Conservation (phyloP, 768 basidiomycete genomes). For the Suillus cothurnatus region DNA sequence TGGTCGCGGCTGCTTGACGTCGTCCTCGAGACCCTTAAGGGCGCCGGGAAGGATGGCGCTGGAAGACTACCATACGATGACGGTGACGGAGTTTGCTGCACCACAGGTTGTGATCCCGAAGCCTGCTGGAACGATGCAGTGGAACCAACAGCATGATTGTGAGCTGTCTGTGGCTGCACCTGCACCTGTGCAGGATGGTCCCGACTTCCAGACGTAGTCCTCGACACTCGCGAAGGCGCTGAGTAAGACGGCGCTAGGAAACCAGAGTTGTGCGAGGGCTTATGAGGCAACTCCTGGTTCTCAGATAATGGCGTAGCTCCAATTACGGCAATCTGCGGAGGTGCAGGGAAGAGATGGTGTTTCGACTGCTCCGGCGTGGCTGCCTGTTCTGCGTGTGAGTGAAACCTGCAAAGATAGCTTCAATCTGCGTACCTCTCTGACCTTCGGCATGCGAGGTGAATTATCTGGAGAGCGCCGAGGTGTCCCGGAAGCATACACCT, state of each 20-base stretch:
- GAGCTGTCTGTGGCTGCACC: background rate
- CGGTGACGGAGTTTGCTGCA: background rate
- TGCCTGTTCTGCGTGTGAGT: conserved; percentile 21
- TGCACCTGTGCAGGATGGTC: conserved; percentile 24
- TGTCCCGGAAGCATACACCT: conserved; percentile 22
- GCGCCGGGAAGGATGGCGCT: conserved; percentile 28
- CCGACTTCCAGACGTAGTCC: conserved; percentile 23
- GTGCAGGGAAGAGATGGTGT: conserved; percentile 17
- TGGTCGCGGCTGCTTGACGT: conserved; percentile 25
- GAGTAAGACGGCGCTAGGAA: conserved; percentile 32
- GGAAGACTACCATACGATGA: conserved; percentile 16
- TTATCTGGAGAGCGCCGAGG: conserved; percentile 22
- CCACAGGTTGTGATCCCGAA: background rate
- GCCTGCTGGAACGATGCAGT: conserved; percentile 18
- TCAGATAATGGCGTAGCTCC: conserved; percentile 29
- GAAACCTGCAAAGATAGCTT: background rate
- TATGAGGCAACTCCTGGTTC: conserved; percentile 24
- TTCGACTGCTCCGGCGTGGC: conserved; percentile 23
- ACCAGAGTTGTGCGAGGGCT: conserved; percentile 22
- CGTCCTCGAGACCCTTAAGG: conserved; percentile 24
- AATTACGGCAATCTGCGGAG: conserved; percentile 34
- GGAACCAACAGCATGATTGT: conserved; percentile 11
- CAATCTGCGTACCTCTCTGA: conserved; percentile 28
- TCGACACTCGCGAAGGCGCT: conserved; percentile 27
- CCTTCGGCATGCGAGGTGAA: conserved; percentile 24